Evolutionary conservation across 2,329 filamentous ascomycete species (phyloP).

Genomic region (Cadophora sp.): DNA sequence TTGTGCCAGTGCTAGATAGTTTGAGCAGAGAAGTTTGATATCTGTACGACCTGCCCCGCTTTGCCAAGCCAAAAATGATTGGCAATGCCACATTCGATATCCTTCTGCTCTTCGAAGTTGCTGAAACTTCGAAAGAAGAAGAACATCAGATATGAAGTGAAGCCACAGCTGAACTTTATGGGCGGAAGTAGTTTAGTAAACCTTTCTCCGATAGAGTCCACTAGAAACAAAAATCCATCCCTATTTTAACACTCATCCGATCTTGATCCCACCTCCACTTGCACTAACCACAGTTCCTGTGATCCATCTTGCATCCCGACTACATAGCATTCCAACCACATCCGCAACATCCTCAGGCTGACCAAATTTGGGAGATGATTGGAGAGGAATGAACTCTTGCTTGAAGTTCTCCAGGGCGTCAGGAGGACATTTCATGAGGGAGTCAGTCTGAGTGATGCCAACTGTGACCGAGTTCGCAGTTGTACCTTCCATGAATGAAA

Average conservation of each 20-base stretch:
- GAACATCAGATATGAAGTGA: background rate
- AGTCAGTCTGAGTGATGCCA: constrained; percentile 47
- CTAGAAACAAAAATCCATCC: background rate
- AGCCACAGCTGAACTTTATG: background rate
- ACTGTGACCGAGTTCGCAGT: constrained; percentile 47
- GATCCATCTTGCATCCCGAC: constrained; percentile 47
- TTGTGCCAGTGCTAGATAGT: background rate
- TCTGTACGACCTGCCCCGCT: constrained; percentile 3
- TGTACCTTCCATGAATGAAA: constrained; percentile 47
- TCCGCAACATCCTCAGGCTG: constrained; percentile 49
- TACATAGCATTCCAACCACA: constrained; percentile 47
- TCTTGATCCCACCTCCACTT: constrained; percentile 48
- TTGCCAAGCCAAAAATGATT: constrained; percentile 3
- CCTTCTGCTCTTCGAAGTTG: background rate
- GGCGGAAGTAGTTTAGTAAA: background rate
- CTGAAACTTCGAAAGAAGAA: background rate
- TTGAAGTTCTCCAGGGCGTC: constrained; percentile 45
- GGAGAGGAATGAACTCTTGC: constrained; percentile 46
- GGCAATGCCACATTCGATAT: background rate
- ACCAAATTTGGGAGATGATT: constrained; percentile 45
- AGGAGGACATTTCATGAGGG: constrained; percentile 45
- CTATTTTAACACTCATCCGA: constrained; percentile 28
- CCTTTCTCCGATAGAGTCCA: background rate
- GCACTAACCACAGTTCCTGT: constrained; percentile 48
- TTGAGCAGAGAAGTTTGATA: background rate